Percentiles rank a stretch among this genome's conserved stretches.
Conservation (phyloP, 2,329 filamentous ascomycete species). For the Meredithiella fracta region DNA sequence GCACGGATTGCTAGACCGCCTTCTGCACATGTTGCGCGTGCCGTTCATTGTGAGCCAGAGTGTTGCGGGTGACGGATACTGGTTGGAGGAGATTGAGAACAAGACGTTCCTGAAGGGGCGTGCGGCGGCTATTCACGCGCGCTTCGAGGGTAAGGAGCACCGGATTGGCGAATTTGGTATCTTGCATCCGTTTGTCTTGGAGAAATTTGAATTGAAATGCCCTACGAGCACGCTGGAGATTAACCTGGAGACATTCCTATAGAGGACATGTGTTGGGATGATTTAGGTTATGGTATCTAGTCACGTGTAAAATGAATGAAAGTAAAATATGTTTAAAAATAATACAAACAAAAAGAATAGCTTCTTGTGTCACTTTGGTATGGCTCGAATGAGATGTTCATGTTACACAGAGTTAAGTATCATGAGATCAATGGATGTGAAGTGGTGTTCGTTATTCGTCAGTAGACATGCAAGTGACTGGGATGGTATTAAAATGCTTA, state of each 20-base stretch:
- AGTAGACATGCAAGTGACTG: too few relatives aligned
- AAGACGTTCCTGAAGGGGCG: conserved; percentile 84
- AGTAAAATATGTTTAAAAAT: conserved; percentile 11
- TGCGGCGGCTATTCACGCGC: conserved; percentile 67
- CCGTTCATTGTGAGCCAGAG: conserved; percentile 52
- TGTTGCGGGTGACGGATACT: conserved; percentile 57
- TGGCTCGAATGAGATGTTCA: neutral
- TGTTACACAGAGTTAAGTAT: too few relatives aligned
- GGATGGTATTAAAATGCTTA: neutral
- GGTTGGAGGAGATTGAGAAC: conserved; percentile 85
- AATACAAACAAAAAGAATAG: conserved; percentile 14
- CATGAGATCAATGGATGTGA: too few relatives aligned
- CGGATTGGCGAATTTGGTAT: conserved; percentile 84
- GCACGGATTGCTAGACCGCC: conserved; percentile 79
- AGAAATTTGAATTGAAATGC: conserved; percentile 85
- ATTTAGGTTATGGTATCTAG: conserved; percentile 12
- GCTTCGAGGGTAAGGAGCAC: conserved; percentile 51
- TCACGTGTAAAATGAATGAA: conserved; percentile 7
- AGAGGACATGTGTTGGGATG: conserved; percentile 19
- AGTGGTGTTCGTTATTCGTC: too few relatives aligned
- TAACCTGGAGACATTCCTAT: conserved; percentile 87
- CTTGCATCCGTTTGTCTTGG: conserved; percentile 78
- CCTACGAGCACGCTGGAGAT: conserved; percentile 89
- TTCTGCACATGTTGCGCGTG: conserved; percentile 81
- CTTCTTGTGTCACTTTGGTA: neutral